Base-by-base conservation (phyloP, 768 basidiomycete genomes). In the Pisolithus sp. region DNA sequence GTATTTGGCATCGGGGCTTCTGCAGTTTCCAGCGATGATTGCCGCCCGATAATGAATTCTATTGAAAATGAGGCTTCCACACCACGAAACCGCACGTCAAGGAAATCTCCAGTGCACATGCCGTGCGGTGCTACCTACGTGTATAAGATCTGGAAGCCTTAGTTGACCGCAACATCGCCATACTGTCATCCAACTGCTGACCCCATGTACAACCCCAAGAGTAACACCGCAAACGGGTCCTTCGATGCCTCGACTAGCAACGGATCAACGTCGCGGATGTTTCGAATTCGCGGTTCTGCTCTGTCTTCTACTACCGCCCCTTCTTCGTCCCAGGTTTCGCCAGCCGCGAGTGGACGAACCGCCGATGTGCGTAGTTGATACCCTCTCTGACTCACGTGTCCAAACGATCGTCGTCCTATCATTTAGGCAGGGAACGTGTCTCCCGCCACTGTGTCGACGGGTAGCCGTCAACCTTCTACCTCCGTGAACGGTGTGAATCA, bases 1-100 rank as follows among this genome's bases (percentile, higher is more conserved):
- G 38, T 17, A 3, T 5, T n/a, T 8, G 38, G 30, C 30, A 30
- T 3, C 30, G 10, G 30, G 10, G 30, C 30, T 30, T 9, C 30
- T 30, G 30, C 30, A 30, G 30, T 9, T 30, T 8, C 30, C 7
- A 34, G 12, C 13, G 34, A 15, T 15, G 34, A 34, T 34, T 26
- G 34, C 34, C 34, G 34, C 18, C 18, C 40, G 15, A 41, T 15
- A n/a, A 9, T 23, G 13, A 18, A 51, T 51, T 52, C 4, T n/a
- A 46, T 30, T 15, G 34, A 34, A 54, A 65, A 57, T 17, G 62
- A 52, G 62, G 57, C 51, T 34, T 28, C 53, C 63, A 56, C 59
- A 49, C 54, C 17, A 48, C 47, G 9, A 17, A 31, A 23, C 17
- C 34, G 31, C 31, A 23, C 49, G 21, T 37, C 34, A 34, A 34